These are phyloP conservation scores for Cyclotella baltica DNA, from an alignment of 108 stramenopile species.

Conservation along the genomic window DNA sequence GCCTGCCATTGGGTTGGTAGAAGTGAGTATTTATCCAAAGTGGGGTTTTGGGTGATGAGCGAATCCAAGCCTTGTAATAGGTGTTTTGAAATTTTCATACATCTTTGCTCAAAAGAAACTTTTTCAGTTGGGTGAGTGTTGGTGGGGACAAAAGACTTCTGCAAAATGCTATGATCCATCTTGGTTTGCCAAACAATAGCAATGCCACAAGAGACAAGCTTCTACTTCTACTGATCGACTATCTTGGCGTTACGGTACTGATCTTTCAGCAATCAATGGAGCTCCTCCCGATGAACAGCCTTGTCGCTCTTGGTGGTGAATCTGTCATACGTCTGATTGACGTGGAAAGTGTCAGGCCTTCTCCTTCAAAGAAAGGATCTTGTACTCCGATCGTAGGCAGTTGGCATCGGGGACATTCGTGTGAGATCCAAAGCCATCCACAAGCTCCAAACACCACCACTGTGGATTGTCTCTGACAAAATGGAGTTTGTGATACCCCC, in stretches of 20 bases:
- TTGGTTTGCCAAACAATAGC: constrained; percentile 2
- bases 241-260: constrained; percentile 1
- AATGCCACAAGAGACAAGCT: constrained; percentile 15
- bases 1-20: constrained; percentile 37
- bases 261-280: constrained; percentile 2
- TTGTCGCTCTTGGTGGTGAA: constrained; percentile 33
- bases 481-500: constrained; percentile 17
- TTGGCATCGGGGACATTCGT: constrained; percentile 14
- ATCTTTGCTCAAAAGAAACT: constrained; percentile 3
- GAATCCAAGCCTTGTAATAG: background rate
- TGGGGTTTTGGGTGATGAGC: background rate
- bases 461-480: constrained; percentile 22
- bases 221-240: constrained; percentile 25
- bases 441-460: constrained; percentile 15
- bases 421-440: constrained; percentile 41
- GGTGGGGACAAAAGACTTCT: constrained; percentile 2
- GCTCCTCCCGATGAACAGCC: background rate
- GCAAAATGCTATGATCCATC: constrained; percentile 3
- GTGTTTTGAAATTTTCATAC: background rate
- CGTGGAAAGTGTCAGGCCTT: constrained; percentile 28
- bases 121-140: constrained; percentile 20
- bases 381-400: background rate
- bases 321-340: constrained; percentile 36
- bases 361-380: constrained; percentile 25
- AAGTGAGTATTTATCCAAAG: background rate